Conservation (phyloP, 805 yeast species). For the Saccharomycopsis sp. region DNA sequence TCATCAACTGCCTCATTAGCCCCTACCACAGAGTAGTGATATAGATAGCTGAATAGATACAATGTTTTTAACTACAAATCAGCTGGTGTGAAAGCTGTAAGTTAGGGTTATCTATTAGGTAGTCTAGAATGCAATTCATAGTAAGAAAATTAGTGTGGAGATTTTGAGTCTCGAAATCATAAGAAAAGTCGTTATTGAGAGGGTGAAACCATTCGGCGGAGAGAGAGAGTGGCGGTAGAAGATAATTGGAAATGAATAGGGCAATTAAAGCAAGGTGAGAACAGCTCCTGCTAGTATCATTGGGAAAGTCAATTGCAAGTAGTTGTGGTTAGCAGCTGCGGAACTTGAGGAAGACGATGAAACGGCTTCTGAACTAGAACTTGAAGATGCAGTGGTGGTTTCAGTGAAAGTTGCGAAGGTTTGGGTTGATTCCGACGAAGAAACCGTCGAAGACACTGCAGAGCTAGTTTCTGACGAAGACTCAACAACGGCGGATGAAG, state of each 20-base stretch:
- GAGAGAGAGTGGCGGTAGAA: not conserved
- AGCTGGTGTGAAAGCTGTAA: no score
- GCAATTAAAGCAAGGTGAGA: conserved; percentile 5
- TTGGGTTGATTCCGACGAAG: not conserved
- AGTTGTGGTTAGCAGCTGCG: not conserved
- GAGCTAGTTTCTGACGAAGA: not conserved
- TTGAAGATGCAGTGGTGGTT: not conserved
- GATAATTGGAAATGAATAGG: not conserved
- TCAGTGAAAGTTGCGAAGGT: not conserved
- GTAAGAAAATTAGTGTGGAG: not conserved
- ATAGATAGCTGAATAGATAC: not conserved
- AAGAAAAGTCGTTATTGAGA: not conserved
- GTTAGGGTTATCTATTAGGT: not conserved
- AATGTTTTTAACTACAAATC: no score
- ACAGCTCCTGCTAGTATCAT: conserved; percentile 8
- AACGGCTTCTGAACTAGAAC: not conserved
- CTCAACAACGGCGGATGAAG: conserved; percentile 1
- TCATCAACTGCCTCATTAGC: conserved; percentile 27
- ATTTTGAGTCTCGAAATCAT: not conserved
- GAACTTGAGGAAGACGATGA: not conserved
- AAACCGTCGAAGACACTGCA: not conserved
- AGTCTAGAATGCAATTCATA: not conserved
- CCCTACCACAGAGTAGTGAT: not conserved
- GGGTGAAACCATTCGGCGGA: not conserved
- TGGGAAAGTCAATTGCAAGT: conserved; percentile 4